Percentiles rank a stretch among this genome's conserved stretches.
phyloP scores from a whole-genome alignment of 352 stramenopile genomes.

The Phytophthora sojae region DNA sequence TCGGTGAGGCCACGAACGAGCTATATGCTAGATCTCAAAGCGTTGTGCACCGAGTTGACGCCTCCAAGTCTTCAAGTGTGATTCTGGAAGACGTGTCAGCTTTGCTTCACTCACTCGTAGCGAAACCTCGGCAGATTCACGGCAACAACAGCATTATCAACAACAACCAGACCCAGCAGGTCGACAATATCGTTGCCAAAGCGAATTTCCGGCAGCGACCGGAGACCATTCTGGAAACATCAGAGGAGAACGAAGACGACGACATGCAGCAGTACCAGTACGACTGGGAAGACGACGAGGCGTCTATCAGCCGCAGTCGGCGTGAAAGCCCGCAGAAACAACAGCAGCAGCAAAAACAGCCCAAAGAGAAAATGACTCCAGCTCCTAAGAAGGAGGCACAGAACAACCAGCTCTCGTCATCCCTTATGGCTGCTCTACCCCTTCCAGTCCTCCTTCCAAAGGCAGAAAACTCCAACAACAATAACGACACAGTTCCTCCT shows the following conservation, averaged over 20 bases:
- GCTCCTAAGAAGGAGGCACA: neutral
- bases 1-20: slow-evolving; percentile 64
- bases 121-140: slow-evolving; percentile 10
- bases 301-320: slow-evolving; percentile 7
- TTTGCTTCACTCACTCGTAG: slow-evolving; percentile 47
- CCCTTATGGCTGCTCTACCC: slow-evolving; percentile 31
- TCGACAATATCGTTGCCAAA: slow-evolving; percentile 19
- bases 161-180: slow-evolving; percentile 28
- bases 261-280: slow-evolving; percentile 42
- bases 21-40: slow-evolving; percentile 36
- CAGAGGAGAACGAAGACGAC: slow-evolving; percentile 49
- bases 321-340: slow-evolving; percentile 22
- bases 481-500: slow-evolving; percentile 13
- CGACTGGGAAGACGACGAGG: slow-evolving; percentile 50
- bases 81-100: slow-evolving; percentile 54
- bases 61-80: slow-evolving; percentile 35
- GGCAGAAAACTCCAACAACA: neutral
- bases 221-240: slow-evolving; percentile 60
- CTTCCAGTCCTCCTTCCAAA: slow-evolving; percentile 19
- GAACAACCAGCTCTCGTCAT: slow-evolving; percentile 23
- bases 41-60: slow-evolving; percentile 57
- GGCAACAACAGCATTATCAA: slow-evolving; percentile 10
- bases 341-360: neutral
- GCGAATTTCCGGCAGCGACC: slow-evolving; percentile 36
- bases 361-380: neutral